Percentiles rank a stretch among this genome's conserved stretches.
Conservation (phyloP, 2,329 filamentous ascomycete species). For the Harringtonia lauricola region DNA sequence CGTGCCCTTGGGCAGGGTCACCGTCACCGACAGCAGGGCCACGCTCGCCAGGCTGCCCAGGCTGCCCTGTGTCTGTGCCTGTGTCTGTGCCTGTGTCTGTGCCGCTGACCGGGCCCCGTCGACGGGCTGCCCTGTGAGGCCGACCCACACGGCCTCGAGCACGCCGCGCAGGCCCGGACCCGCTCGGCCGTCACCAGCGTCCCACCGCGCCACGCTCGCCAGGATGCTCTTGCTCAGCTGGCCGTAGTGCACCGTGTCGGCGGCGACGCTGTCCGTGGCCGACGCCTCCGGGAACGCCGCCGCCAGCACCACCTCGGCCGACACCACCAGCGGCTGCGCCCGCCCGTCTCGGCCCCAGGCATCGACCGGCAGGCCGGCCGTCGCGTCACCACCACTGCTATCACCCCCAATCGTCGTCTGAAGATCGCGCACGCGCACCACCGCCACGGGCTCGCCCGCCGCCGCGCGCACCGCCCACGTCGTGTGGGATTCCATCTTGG, state of each 20-base stretch:
- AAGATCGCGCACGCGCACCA: conserved; percentile 52
- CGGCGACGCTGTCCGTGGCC: conserved; percentile 49
- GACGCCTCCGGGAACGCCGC: conserved; percentile 42
- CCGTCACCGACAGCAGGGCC: conserved; percentile 36
- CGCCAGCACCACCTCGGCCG: conserved; percentile 45
- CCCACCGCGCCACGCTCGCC: conserved; percentile 22
- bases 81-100: conserved; percentile 12
- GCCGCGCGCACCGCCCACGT: conserved; percentile 24
- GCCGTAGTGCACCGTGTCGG: conserved; percentile 70
- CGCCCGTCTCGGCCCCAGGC: conserved; percentile 54
- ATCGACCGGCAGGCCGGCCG: conserved; percentile 26
- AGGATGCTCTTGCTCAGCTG: conserved; percentile 56
- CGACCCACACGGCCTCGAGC: conserved; percentile 24
- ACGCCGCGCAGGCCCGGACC: conserved; percentile 17
- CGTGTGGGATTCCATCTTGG: no score
- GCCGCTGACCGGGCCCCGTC: conserved; percentile 19
- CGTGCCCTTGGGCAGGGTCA: conserved; percentile 58
- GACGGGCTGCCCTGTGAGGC: conserved; percentile 24
- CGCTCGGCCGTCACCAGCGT: conserved; percentile 10
- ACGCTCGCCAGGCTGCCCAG: conserved; percentile 26
- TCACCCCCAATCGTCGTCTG: conserved; percentile 39
- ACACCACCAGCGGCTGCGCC: conserved; percentile 51
- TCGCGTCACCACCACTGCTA: conserved; percentile 29
- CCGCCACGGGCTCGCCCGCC: conserved; percentile 34
- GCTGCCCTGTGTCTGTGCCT: conserved; percentile 17